Conservation (phyloP, 2,329 filamentous ascomycete genomes). For the Diaporthe helianthi region DNA sequence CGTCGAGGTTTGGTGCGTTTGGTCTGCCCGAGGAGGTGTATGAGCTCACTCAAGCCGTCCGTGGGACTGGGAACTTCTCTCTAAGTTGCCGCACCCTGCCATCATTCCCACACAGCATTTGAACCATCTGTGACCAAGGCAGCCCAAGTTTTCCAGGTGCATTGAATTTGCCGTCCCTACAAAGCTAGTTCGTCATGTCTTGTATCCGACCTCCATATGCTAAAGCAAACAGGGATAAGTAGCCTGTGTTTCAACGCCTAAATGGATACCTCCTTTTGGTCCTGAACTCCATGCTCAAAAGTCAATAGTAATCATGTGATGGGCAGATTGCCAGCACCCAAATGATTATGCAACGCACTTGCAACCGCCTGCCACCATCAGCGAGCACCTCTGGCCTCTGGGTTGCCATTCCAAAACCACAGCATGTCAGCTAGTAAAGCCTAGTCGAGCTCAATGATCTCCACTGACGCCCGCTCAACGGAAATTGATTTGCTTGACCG, state of each 20-base stretch:
- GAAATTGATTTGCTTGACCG: slow-evolving; percentile 9
- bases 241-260: slow-evolving; percentile 4
- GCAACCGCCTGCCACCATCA: not conserved
- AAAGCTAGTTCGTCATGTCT: not conserved
- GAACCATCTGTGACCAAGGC: not conserved
- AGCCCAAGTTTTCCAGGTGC: not conserved
- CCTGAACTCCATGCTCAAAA: slow-evolving; percentile 32
- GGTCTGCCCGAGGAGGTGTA: not conserved
- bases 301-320: not conserved
- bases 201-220: not conserved
- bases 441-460: slow-evolving; percentile 34
- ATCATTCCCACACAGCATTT: slow-evolving; percentile 8
- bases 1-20: not conserved
- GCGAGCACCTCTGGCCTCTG: not conserved
- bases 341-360: slow-evolving; percentile 12
- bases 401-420: not conserved
- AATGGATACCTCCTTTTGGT: not conserved
- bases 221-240: not conserved
- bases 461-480: slow-evolving; percentile 23
- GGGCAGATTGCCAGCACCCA: not conserved
- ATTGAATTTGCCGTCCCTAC: not conserved
- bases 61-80: not conserved
- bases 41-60: not conserved
- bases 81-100: too few species aligned
- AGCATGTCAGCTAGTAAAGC: not conserved